Conservation (phyloP, 1,284 basidiomycete genomes). For the Ganoderma lingzhi region DNA sequence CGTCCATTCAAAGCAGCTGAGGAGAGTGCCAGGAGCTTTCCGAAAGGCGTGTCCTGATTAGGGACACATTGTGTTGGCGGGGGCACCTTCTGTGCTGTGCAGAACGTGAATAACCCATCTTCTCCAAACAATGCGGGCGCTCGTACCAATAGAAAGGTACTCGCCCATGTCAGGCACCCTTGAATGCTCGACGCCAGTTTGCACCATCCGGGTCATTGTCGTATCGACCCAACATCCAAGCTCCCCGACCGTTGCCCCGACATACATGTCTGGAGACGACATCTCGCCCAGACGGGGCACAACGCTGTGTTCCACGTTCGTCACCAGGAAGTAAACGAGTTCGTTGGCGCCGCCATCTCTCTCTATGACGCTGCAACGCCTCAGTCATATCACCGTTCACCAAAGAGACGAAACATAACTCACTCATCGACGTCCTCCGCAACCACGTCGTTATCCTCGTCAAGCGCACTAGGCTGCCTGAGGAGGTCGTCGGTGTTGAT, state of each 20-base stretch:
- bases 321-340: conserved; percentile 82
- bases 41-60: conserved; percentile 41
- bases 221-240: conserved; percentile 90
- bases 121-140: neutral
- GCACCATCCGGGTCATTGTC: conserved; percentile 75
- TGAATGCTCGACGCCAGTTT: conserved; percentile 80
- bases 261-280: conserved; percentile 51
- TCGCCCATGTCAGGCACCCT: conserved; percentile 66
- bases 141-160: conserved; percentile 62
- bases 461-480: conserved; percentile 33
- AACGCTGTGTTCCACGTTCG: conserved; percentile 76
- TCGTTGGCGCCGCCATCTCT: conserved; percentile 39
- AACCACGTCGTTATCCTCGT: conserved; percentile 40
- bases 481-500: conserved; percentile 63
- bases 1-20: conserved; percentile 64
- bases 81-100: conserved; percentile 13
- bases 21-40: conserved; percentile 57
- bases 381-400: neutral
- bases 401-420: conserved; percentile 7
- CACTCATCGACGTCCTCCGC: conserved; percentile 34
- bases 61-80: conserved; percentile 38
- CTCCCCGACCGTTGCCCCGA: conserved; percentile 66
- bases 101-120: neutral
- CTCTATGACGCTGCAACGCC: neutral
- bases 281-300: conserved; percentile 45